These are phyloP conservation scores for Trichoderma afroharzianum DNA, from an alignment of 2,329 filamentous ascomycete species.

Conservation along the genomic window DNA sequence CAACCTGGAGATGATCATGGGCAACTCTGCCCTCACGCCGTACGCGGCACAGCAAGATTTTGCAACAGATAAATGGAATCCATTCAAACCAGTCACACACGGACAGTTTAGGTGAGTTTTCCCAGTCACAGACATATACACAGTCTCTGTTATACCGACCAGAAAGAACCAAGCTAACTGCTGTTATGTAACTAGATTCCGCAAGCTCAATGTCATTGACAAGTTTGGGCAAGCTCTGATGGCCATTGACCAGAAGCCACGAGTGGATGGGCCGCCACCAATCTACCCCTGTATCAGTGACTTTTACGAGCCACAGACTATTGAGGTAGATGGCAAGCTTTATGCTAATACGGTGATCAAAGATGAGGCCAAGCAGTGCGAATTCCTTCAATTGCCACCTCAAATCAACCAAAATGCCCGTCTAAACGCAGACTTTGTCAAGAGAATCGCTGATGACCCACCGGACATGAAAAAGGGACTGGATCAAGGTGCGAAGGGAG, in stretches of 20 bases:
- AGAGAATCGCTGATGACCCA: neutral
- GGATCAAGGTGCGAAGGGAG: neutral
- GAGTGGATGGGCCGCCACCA: neutral
- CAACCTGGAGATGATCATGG: neutral
- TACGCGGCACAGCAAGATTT: neutral
- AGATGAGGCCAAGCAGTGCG: neutral
- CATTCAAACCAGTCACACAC: neutral
- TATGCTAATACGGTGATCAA: neutral
- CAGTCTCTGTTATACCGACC: neutral
- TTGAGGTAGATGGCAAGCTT: neutral
- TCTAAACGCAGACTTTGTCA: neutral
- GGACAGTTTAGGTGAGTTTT: neutral
- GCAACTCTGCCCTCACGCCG: neutral
- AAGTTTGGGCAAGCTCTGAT: neutral
- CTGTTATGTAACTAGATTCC: neutral
- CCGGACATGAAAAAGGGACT: neutral
- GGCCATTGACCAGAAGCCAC: neutral
- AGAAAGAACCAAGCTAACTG: neutral
- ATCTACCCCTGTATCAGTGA: neutral
- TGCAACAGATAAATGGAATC: neutral
- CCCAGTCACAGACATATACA: neutral
- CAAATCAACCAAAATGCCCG: neutral
- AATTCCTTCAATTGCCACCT: neutral
- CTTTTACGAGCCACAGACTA: neutral
- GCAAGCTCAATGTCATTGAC: neutral